These are phyloP conservation scores for Colletotrichum phormii DNA, from an alignment of 2,329 filamentous ascomycete genomes.

Conservation along the genomic window DNA sequence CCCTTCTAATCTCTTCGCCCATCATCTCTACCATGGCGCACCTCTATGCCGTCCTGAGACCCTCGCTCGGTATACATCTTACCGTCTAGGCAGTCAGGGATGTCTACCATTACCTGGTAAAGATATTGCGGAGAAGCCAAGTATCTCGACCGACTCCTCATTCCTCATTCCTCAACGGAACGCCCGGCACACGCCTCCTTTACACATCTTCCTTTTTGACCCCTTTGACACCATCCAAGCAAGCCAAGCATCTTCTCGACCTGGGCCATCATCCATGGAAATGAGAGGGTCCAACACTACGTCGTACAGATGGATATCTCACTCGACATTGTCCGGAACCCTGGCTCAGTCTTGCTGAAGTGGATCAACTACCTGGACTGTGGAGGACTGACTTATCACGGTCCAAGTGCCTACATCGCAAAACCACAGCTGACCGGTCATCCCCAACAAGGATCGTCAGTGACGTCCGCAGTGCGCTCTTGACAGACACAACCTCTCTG, in stretches of 20 bases:
- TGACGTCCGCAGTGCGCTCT: background rate
- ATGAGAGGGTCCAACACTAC: background rate
- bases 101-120: background rate
- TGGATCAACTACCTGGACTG: background rate
- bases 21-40: background rate
- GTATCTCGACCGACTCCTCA: background rate
- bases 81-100: background rate
- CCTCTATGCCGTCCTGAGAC: background rate
- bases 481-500: background rate
- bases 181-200: background rate
- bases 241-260: background rate
- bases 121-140: background rate
- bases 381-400: background rate
- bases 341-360: background rate
- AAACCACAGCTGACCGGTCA: background rate
- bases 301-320: background rate
- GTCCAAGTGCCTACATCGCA: background rate
- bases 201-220: background rate
- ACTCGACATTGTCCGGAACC: no score
- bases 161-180: background rate
- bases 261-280: no score
- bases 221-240: background rate
- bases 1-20: background rate
- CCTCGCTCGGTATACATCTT: background rate
- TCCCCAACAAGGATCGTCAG: background rate